A percentile compares a stretch with the other conserved stretches of the same genome.
Evolutionary conservation across 2,329 filamentous ascomycete genomes (phyloP).

Genomic region (Sclerotinia spermophila): DNA sequence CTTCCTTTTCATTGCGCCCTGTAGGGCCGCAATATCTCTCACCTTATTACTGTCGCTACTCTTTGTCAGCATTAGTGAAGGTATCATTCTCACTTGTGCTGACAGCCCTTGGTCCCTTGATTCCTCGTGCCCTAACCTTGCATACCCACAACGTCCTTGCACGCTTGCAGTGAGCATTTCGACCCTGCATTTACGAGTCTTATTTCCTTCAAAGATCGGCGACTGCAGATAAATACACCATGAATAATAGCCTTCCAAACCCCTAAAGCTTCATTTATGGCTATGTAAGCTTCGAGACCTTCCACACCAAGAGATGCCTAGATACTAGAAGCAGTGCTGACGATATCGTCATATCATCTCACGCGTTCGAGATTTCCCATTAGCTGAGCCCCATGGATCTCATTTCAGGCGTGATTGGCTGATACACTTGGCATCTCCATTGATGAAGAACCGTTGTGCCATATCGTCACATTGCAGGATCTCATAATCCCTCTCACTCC

Average conservation of each 20-base stretch:
- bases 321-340: background rate
- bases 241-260: background rate
- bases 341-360: background rate
- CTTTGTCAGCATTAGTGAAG: background rate
- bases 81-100: background rate
- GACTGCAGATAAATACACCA: background rate
- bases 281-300: background rate
- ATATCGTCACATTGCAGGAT: background rate
- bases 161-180: background rate
- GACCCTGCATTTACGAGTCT: background rate
- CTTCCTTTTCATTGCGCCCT: background rate
- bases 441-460: background rate
- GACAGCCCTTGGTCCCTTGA: background rate
- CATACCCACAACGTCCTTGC: background rate
- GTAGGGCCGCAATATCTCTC: background rate
- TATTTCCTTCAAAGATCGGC: background rate
- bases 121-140: background rate
- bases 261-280: background rate
- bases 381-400: background rate
- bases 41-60: background rate
- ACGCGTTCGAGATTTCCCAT: background rate
- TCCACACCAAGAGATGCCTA: background rate
- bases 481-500: background rate
- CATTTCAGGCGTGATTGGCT: background rate
- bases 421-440: background rate